phyloP scores from a whole-genome alignment of 73 alveolate genomes.

The Symbiodinium pilosum region DNA sequence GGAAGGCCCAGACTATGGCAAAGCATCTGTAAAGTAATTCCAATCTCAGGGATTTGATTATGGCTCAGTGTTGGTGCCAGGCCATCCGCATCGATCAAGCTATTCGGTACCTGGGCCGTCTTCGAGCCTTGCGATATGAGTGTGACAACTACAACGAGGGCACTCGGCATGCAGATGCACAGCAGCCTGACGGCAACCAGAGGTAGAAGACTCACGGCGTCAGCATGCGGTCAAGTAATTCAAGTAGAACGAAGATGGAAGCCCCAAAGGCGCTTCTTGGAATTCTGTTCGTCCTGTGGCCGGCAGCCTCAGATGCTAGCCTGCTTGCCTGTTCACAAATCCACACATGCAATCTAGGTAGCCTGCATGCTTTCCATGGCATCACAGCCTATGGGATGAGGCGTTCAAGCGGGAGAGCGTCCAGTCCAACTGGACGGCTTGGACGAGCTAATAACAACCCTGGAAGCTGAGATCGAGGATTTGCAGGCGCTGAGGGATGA shows the following conservation, averaged over 20 bases:
- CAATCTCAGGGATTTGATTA: neutral
- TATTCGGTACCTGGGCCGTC: constrained; percentile 47
- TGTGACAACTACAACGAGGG: constrained; percentile 47
- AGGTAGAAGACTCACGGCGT: too few species aligned
- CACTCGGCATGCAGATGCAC: constrained; percentile 52
- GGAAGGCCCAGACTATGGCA: neutral
- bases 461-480: constrained; percentile 84
- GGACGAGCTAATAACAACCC: constrained; percentile 53
- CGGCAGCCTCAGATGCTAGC: neutral
- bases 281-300: constrained; percentile 78
- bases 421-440: constrained; percentile 49
- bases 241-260: neutral
- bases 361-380: neutral
- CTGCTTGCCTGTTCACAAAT: neutral
- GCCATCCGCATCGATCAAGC: constrained; percentile 65
- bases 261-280: constrained; percentile 78
- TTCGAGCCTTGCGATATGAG: constrained; percentile 82
- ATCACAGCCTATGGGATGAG: neutral
- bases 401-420: constrained; percentile 72
- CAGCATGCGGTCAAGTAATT: too few species aligned
- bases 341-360: neutral
- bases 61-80: neutral
- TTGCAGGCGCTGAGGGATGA: constrained; percentile 46
- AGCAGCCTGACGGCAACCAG: constrained; percentile 33
- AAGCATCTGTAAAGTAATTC: neutral